Conservation (phyloP, 352 stramenopile genomes). For the Globisporangium cylindrosporum region DNA sequence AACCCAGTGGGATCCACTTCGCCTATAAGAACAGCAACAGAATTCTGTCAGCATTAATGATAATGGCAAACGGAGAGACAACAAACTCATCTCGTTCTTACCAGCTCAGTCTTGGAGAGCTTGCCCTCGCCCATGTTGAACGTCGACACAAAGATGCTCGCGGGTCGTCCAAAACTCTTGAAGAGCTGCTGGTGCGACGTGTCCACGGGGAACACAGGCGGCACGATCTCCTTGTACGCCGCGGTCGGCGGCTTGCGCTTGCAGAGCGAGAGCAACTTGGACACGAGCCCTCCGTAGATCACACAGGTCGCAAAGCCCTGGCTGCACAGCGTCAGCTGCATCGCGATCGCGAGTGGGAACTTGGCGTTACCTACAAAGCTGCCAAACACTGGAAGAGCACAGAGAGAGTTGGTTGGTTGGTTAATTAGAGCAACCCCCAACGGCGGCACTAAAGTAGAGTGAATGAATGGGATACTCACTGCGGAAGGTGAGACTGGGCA, state of each 20-base stretch:
- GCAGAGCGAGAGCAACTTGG: constrained; percentile 34
- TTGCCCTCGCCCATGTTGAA: constrained; percentile 83
- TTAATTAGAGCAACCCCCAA: background rate
- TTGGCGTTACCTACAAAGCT: constrained; percentile 34
- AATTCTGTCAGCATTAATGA: background rate
- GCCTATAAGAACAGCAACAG: constrained; percentile 22
- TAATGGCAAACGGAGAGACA: background rate
- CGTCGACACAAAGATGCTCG: constrained; percentile 75
- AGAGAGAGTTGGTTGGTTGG: background rate
- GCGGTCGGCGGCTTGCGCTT: constrained; percentile 21
- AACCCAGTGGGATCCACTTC: constrained; percentile 82
- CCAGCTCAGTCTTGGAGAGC: constrained; percentile 46
- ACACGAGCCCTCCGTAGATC: constrained; percentile 56
- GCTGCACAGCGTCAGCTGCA: constrained; percentile 64
- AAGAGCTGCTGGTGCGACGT: constrained; percentile 15
- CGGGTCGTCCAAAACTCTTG: constrained; percentile 43
- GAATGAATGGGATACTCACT: constrained; percentile 28
- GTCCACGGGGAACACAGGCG: constrained; percentile 31
- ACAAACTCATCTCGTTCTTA: constrained; percentile 6
- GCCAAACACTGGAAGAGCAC: constrained; percentile 39
- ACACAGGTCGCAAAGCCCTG: constrained; percentile 62
- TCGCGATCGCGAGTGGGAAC: constrained; percentile 53
- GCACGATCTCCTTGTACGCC: constrained; percentile 33
- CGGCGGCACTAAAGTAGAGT: background rate
- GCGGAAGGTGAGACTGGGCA: constrained; percentile 57